phyloP scores from a whole-genome alignment of 768 basidiomycete genomes.

The Suillus occidentalis region DNA sequence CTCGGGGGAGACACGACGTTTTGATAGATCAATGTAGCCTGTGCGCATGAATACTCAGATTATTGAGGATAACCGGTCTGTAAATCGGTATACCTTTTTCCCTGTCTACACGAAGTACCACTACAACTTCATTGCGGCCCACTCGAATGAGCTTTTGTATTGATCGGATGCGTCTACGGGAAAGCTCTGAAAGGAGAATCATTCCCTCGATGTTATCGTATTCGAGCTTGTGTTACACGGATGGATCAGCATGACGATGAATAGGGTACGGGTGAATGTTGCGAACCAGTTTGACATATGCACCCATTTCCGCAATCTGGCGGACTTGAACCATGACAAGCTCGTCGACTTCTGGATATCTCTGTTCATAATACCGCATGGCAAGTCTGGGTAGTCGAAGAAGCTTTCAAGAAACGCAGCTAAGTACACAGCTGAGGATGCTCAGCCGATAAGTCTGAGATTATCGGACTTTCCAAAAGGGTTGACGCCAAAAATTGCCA shows the following conservation, averaged over 20 bases:
- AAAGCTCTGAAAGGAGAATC: conserved; percentile 98
- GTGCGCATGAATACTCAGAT: conserved; percentile 1
- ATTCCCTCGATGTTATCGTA: conserved; percentile 99
- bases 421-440: not conserved
- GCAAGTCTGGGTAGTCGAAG: not conserved
- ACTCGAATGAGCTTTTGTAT: conserved; percentile 98
- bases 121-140: conserved; percentile 97
- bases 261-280: not conserved
- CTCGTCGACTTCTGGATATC: conserved; percentile 95
- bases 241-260: not conserved
- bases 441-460: not conserved
- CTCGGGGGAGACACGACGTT: conserved; percentile 96
- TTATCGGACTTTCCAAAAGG: not conserved
- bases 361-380: conserved; percentile 93
- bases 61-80: not conserved
- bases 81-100: conserved; percentile 76
- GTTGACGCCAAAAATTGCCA: not conserved
- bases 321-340: conserved; percentile 99
- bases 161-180: conserved; percentile 90
- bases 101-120: conserved; percentile 96
- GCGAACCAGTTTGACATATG: conserved; percentile 94
- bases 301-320: conserved; percentile 99
- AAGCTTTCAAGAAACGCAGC: not conserved
- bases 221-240: conserved; percentile 64
- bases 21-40: conserved; percentile 99